phyloP scores from a whole-genome alignment of 768 basidiomycete genomes.

The Lyophyllum atratum region DNA sequence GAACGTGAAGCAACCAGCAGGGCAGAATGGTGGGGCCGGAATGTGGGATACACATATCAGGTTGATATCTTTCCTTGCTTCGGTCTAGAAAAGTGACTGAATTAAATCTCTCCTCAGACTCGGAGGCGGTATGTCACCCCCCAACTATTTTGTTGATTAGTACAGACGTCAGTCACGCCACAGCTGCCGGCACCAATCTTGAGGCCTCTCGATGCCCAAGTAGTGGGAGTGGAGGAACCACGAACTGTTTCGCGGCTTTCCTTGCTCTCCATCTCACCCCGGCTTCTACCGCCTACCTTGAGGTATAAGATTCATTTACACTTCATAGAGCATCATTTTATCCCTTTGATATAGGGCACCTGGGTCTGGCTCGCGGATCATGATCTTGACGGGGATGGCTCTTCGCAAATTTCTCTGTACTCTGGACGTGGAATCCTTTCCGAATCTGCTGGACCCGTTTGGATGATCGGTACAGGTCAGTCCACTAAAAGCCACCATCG shows the following conservation, averaged over 20 bases:
- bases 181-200: slow-evolving; percentile 56
- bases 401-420: slow-evolving; percentile 55
- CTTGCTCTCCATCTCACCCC: slow-evolving; percentile 63
- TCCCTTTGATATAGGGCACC: slow-evolving; percentile 47
- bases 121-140: slow-evolving; percentile 32
- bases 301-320: slow-evolving; percentile 22
- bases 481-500: not conserved
- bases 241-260: slow-evolving; percentile 64
- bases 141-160: not conserved
- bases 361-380: slow-evolving; percentile 90
- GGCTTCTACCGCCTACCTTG: slow-evolving; percentile 59
- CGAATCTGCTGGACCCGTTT: slow-evolving; percentile 75
- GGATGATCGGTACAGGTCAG: slow-evolving; percentile 76
- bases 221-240: slow-evolving; percentile 38
- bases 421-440: slow-evolving; percentile 74
- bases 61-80: slow-evolving; percentile 20
- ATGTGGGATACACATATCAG: slow-evolving; percentile 63
- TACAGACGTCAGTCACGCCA: no score
- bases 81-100: no score
- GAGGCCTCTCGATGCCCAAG: slow-evolving; percentile 48
- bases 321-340: slow-evolving; percentile 4
- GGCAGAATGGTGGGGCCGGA: slow-evolving; percentile 53
- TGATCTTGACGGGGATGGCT: slow-evolving; percentile 58
- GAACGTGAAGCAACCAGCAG: slow-evolving; percentile 58
- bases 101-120: no score